Evolutionary conservation across 1,139 yeast species (phyloP).

Genomic region (Hyphopichia wangnamkhiaoensis): DNA sequence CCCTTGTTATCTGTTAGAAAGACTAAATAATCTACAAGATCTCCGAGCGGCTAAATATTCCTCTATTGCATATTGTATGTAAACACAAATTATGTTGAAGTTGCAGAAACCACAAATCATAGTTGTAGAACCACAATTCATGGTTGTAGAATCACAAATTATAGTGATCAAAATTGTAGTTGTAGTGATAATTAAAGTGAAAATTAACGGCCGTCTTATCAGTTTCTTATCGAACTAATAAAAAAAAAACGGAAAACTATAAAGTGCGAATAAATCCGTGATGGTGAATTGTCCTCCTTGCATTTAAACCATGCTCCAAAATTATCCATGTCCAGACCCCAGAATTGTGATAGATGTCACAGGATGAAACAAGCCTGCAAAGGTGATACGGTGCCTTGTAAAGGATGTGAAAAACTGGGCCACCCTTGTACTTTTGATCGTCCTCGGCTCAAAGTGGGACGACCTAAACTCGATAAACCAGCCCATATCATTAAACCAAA

Average conservation of each 20-base stretch:
- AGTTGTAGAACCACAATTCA: too few relatives aligned
- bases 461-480: slow-evolving; percentile 11
- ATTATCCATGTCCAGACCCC: background rate
- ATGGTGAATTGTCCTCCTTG: too few relatives aligned
- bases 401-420: slow-evolving; percentile 9
- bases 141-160: too few relatives aligned
- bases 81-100: background rate
- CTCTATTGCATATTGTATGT: too few relatives aligned
- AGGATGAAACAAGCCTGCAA: slow-evolving; percentile 16
- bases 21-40: slow-evolving; percentile 7
- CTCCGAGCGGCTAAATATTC: too few relatives aligned
- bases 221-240: too few relatives aligned
- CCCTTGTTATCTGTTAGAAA: slow-evolving; percentile 20
- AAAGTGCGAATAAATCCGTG: too few relatives aligned
- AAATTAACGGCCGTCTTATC: too few relatives aligned
- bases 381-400: slow-evolving; percentile 12
- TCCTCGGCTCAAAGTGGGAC: slow-evolving; percentile 13
- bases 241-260: too few relatives aligned
- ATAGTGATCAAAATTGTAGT: too few relatives aligned
- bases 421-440: slow-evolving; percentile 12
- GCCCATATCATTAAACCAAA: background rate
- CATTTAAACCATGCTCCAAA: background rate
- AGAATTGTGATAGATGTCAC: slow-evolving; percentile 19
- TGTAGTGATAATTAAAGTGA: too few relatives aligned
- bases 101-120: too few relatives aligned